Percentiles rank a stretch among this genome's conserved stretches.
These are phyloP conservation scores for Eimeria sp. DNA, from an alignment of 169 alveolate species.

Conservation along the genomic window DNA sequence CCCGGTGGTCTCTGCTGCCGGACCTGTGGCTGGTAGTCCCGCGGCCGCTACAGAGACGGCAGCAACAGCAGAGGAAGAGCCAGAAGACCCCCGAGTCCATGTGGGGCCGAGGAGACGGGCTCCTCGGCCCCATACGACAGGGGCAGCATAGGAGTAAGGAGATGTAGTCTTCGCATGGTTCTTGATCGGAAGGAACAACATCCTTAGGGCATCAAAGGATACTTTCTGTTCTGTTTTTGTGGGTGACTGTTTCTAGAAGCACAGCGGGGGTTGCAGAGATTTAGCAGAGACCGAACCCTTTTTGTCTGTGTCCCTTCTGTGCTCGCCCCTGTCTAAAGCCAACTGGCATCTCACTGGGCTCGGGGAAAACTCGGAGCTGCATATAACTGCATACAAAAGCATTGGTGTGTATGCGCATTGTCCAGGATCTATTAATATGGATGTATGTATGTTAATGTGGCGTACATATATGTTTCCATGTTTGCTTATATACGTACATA, in stretches of 20 bases:
- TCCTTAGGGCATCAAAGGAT: neutral
- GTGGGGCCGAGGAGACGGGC: slow-evolving; percentile 66
- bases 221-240: neutral
- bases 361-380: neutral
- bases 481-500: neutral
- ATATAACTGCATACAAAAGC: neutral
- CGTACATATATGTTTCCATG: neutral
- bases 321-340: neutral
- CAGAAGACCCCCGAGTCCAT: slow-evolving; percentile 61
- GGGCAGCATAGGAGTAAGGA: neutral
- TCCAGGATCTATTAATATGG: no score
- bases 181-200: neutral
- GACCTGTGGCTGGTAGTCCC: neutral
- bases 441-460: no score
- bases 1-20: neutral
- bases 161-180: neutral
- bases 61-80: slow-evolving; percentile 25
- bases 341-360: neutral
- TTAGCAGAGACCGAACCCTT: neutral
- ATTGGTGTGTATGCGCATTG: neutral
- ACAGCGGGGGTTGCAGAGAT: neutral
- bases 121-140: neutral
- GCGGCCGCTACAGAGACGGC: neutral
- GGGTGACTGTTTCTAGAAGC: neutral
- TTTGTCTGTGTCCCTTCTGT: neutral